Base-by-base conservation (phyloP, 2,329 filamentous ascomycete genomes). In the Alternaria atra region DNA sequence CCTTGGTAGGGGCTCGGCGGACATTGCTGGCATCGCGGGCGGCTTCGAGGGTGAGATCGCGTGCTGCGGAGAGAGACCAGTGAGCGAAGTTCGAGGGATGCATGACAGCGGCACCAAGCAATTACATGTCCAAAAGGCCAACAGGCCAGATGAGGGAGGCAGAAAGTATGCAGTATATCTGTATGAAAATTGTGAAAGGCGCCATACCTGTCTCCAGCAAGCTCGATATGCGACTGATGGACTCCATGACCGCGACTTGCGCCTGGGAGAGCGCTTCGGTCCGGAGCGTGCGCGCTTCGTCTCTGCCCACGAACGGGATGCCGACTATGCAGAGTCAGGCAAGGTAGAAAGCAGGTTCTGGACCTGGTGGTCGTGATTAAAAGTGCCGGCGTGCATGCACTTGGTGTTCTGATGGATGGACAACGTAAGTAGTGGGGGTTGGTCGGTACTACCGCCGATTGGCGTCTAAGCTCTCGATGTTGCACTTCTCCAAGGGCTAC, bases 31-130 rank as follows among this genome's bases (percentile, higher is more conserved):
- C 93, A 71, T 93, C 92, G 80, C 94, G 92, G 72, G 95, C 94
- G 69, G 95, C 95, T 86, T 99, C 95, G 81, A 99, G 89, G 58
- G 95, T 99, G 77, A 99, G 90, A 82, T 98, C 95, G 81, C 95
- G 91, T 77, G 95, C 95, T 97, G 82, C 73, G 51, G 75, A 70
- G 57, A 77, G 71, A 55, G 74, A 76, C 73, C 74, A 78, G 73
- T 78, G 75, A 77, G 76, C 75, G 65, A 73, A 79, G 64, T 70
- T 74, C 42, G 75, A 77, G 47, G 76, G 76, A 64, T 79, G 75
- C 75, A 78, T 77, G 53, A 57, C 64, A 35, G 25, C 6, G 23
- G 35, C 12, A 54, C 47, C 32, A 57, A 20, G 35, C 23, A 40
- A 40, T 58, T 58, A 58, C 58, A 61, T 58, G 29, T 13, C 27